Base-by-base conservation (phyloP, 306 rosid genomes). In the Trichosanthes cucumerina region DNA sequence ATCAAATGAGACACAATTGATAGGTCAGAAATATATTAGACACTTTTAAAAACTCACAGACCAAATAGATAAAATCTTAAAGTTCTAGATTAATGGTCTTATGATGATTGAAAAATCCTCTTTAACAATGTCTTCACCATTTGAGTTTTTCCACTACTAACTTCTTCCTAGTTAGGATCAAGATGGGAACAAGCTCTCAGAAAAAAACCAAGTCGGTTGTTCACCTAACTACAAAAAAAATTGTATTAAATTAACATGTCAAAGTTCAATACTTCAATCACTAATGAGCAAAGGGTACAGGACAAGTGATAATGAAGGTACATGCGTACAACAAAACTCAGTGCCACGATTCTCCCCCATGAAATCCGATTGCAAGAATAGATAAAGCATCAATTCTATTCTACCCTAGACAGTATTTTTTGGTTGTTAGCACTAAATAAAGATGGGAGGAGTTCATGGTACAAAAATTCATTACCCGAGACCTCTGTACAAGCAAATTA, bases 401-500 rank as follows among this genome's bases (percentile, higher is more conserved):
- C 36, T 24, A 15, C 57, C 56, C 16, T n/a, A 6, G 54, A 14
- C 44, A 12, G 34, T 23, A 70, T 2, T 10, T 43, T 14, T 72
- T 2, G 34, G 41, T 15, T 73, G 28, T 24, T 4, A 15, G 57
- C 23, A 46, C 58, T 14, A 47, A 69, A 21, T 41, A 69, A 47
- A 70, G 13, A 31, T 49, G 79, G 66, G 14, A 24, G 33, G 33
- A 75, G 38, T 36, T 75, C 65, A 53, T 53, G 16, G 39, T 46
- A 71, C 77, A 72, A 47, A 28, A 72, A 72, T 24, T 47, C 59
- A 26, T 14, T 23, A 70, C 10, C 75, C 5, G 19, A 38, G 38
- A 52, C 39, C 47, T 39, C n/a, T 68, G 44, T 75, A 71, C 53
- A 31, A 47, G n/a, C 26, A 85, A 74, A 31, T 60, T 15, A 52